Conservation (phyloP, 208 protist genomes). For the Wallacemonas sp. region DNA sequence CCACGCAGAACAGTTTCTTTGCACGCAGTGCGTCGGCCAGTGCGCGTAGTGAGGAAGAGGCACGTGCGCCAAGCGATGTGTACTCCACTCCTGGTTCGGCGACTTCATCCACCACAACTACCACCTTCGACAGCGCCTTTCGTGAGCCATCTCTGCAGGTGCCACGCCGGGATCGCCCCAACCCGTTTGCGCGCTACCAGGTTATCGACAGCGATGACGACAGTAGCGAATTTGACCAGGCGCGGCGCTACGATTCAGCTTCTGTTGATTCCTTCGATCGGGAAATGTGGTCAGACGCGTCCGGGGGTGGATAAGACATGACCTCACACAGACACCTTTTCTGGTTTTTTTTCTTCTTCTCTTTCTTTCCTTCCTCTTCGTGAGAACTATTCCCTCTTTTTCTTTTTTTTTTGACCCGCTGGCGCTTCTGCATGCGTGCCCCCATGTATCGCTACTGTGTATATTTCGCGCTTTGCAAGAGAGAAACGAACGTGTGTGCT, state of each 20-base stretch:
- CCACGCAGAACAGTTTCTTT: too few species aligned
- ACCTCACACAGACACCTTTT: too few species aligned
- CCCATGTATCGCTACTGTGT: too few species aligned
- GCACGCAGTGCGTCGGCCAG: too few species aligned
- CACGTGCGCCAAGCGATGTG: too few species aligned
- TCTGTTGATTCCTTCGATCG: background rate
- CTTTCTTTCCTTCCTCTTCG: background rate
- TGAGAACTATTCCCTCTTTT: background rate
- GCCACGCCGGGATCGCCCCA: background rate
- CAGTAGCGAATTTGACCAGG: background rate
- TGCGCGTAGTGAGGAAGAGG: too few species aligned
- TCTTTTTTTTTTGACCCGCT: background rate
- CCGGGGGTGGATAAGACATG: background rate
- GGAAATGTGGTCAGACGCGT: background rate
- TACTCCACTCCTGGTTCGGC: too few species aligned
- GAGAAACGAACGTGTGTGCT: too few species aligned
- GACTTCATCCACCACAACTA: background rate
- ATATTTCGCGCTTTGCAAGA: too few species aligned
- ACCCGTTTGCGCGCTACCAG: background rate
- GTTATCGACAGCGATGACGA: conserved; percentile 9
- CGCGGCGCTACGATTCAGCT: background rate
- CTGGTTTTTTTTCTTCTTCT: background rate
- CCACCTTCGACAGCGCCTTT: conserved; percentile 1
- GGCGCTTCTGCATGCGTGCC: too few species aligned
- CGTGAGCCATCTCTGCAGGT: too few species aligned